Conservation (phyloP, 2,329 filamentous ascomycete species). For the Golovinomyces cichoracearum region DNA sequence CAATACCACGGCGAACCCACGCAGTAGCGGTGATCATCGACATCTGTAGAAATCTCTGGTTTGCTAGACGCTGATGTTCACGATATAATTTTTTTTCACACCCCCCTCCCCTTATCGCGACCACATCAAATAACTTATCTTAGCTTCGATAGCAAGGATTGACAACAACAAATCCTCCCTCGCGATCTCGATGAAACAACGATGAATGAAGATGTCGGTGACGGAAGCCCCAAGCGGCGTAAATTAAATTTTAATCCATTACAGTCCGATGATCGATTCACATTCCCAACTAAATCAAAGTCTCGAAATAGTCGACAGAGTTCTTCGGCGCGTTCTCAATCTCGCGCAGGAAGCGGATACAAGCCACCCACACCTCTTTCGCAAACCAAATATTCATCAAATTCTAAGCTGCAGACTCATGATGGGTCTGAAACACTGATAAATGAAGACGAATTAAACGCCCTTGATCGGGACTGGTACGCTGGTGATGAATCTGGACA, state of each 20-base stretch:
- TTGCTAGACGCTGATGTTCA: background rate
- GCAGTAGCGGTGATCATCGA: slow-evolving; percentile 32
- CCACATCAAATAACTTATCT: too few species aligned
- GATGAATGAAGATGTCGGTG: slow-evolving; percentile 19
- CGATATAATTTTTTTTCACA: background rate
- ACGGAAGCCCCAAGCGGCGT: slow-evolving; percentile 33
- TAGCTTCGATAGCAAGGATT: slow-evolving; percentile 3
- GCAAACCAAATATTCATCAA: slow-evolving; percentile 14
- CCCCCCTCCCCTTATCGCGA: slow-evolving; percentile 3
- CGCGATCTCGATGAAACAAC: slow-evolving; percentile 3
- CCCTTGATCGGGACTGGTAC: slow-evolving; percentile 81
- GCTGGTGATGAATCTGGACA: slow-evolving; percentile 62
- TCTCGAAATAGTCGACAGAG: slow-evolving; percentile 7
- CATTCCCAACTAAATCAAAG: slow-evolving; percentile 13
- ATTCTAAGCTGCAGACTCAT: slow-evolving; percentile 25
- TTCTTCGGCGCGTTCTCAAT: slow-evolving; percentile 18
- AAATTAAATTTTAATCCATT: slow-evolving; percentile 35
- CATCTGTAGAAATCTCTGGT: slow-evolving; percentile 6
- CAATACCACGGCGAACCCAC: slow-evolving; percentile 33
- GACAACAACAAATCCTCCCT: too few species aligned
- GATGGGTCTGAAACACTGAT: slow-evolving; percentile 35
- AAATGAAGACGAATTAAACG: slow-evolving; percentile 42
- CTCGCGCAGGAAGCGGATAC: slow-evolving; percentile 12
- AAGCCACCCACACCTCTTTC: slow-evolving; percentile 14
- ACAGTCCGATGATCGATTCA: slow-evolving; percentile 29